These are phyloP conservation scores for Penicillium ochrochloron DNA, from an alignment of 495 filamentous ascomycete species.

Conservation along the genomic window DNA sequence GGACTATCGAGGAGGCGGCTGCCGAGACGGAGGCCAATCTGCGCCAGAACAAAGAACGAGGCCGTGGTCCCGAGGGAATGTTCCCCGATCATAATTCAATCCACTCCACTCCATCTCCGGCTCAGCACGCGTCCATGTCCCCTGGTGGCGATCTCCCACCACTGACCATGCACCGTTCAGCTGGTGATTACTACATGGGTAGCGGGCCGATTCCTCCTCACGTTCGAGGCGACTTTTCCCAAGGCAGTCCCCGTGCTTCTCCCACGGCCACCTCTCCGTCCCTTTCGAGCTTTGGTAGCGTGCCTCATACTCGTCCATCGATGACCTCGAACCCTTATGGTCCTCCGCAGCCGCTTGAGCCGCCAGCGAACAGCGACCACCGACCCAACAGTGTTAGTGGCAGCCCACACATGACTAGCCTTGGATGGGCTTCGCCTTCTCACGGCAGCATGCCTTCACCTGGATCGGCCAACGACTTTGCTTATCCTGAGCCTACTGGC, in stretches of 20 bases:
- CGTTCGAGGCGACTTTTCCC: slow-evolving; percentile 77
- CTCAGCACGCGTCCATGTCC: slow-evolving; percentile 77
- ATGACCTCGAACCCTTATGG: slow-evolving; percentile 88
- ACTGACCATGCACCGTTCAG: slow-evolving; percentile 71
- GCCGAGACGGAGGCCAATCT: slow-evolving; percentile 84
- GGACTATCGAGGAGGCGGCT: slow-evolving; percentile 92
- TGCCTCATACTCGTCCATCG: slow-evolving; percentile 61
- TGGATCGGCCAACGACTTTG: slow-evolving; percentile 65
- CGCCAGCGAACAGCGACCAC: slow-evolving; percentile 78
- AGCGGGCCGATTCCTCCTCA: slow-evolving; percentile 79
- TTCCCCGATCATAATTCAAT: slow-evolving; percentile 83
- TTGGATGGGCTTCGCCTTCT: slow-evolving; percentile 76
- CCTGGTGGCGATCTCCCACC: slow-evolving; percentile 77
- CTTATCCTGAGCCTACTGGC: slow-evolving; percentile 71
- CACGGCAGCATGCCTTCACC: slow-evolving; percentile 68
- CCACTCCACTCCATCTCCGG: slow-evolving; percentile 83
- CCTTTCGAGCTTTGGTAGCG: slow-evolving; percentile 60
- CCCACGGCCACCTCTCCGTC: slow-evolving; percentile 65
- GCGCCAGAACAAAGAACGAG: slow-evolving; percentile 58
- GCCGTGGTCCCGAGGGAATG: slow-evolving; percentile 69
- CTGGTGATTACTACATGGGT: slow-evolving; percentile 68
- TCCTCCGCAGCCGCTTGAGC: slow-evolving; percentile 86
- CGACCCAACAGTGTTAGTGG: slow-evolving; percentile 67
- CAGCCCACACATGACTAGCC: slow-evolving; percentile 73
- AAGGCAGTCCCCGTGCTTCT: slow-evolving; percentile 72